Evolutionary conservation across 202 grass and related monocot genomes (phyloP).

Genomic region (Brachypodium distachyon): DNA sequence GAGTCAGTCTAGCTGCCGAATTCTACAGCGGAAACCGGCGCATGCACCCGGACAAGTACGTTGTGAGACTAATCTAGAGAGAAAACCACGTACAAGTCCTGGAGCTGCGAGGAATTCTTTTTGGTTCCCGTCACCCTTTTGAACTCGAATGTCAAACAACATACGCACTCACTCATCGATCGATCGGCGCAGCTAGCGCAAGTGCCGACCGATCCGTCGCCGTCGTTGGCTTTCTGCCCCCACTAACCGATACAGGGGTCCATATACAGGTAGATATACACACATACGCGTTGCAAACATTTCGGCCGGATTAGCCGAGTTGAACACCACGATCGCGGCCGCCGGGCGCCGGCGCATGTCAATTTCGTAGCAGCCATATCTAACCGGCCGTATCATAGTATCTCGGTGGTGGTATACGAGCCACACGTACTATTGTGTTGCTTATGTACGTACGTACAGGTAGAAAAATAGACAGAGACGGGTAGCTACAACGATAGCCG

Average conservation of each 20-base stretch:
- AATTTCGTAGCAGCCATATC: background rate
- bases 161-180: background rate
- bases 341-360: background rate
- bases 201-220: slow-evolving; percentile 17
- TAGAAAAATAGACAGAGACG: background rate
- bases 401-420: background rate
- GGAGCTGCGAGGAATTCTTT: background rate
- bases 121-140: slow-evolving; percentile 12
- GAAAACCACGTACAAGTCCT: background rate
- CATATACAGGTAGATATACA: background rate
- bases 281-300: slow-evolving; percentile 6
- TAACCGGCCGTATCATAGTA: background rate
- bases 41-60: background rate
- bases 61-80: background rate
- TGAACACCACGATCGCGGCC: slow-evolving; percentile 9
- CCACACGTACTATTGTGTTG: background rate
- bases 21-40: background rate
- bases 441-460: background rate
- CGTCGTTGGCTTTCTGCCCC: slow-evolving; percentile 54
- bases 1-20: slow-evolving; percentile 30
- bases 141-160: slow-evolving; percentile 38
- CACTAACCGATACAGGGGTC: slow-evolving; percentile 43
- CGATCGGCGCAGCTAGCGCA: background rate
- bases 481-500: background rate
- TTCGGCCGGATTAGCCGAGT: background rate